Base-by-base conservation (phyloP, 164 flowering plant species). In the Brasenia schreberi region DNA sequence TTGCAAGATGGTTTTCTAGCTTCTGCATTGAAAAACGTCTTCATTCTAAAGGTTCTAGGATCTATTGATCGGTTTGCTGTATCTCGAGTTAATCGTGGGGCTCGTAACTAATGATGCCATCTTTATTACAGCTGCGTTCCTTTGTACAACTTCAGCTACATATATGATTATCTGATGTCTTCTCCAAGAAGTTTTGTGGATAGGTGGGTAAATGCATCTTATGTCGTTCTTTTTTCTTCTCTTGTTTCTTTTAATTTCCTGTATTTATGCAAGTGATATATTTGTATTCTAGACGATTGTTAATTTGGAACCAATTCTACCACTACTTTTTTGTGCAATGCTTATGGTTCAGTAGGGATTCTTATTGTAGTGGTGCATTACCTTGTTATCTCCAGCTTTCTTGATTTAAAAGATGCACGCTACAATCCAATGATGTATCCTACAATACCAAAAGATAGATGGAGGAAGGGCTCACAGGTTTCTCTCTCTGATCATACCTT, bases 391-490 rank as follows among this genome's bases (percentile, higher is more conserved):
- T 75, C 65, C 70, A 90, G 97, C 74, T 94, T 89, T 81, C 81
- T 85, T 68, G 88, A 87, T 68, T 69, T 63, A 33, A 85, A 90
- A 68, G 93, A 76, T 65, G 79, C 62, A 1, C 92, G 97, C 59
- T 90, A 94, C 84, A 78, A 84, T 71, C 87, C 87, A 66, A 89
- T 82, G 75, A 94, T 94, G 98, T 81, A 92, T 63, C 91, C 87
- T 70, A 42, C 68, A 39, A 90, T 94, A 82, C 88, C 92, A 23
- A 78, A 78, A 78, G 71, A 65, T 16, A 87, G 78, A 78, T 94
- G 98, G 98, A 81, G 95, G 69, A 94, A 94, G 82, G 98, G 98
- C 61, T 94, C 98, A 64, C 98, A 94, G 98, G 98, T 94, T 53
- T 61, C 67, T 39, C 64, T 27, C 18, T 18, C 14, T 49, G 12